These are phyloP conservation scores for Pyropia haitanensis DNA, from an alignment of 23 red algal species.

Conservation along the genomic window DNA sequence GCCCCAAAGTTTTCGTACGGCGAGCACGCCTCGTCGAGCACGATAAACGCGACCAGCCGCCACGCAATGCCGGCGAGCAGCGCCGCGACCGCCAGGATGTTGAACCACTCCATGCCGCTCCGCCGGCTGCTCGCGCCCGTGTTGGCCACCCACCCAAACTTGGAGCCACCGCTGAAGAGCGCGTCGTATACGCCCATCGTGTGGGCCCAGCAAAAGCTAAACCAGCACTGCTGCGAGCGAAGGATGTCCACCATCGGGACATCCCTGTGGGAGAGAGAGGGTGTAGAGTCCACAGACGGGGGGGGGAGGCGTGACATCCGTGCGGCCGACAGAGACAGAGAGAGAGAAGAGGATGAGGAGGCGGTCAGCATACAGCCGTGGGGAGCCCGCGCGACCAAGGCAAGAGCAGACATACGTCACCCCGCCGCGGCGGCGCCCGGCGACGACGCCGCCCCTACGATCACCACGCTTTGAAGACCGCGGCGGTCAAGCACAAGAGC, in stretches of 20 bases:
- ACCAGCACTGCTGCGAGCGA: conserved; percentile 60
- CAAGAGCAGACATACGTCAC: too few relatives aligned
- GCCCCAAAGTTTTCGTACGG: conserved; percentile 53
- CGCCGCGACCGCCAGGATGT: conserved; percentile 15
- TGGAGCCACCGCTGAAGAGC: conserved; percentile 11
- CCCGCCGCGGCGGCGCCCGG: too few relatives aligned
- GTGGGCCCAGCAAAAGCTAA: conserved; percentile 53
- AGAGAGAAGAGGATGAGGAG: too few relatives aligned
- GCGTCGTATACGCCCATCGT: conserved; percentile 51
- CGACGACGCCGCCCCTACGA: too few relatives aligned
- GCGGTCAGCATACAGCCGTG: too few relatives aligned
- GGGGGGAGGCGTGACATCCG: too few relatives aligned
- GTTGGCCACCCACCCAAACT: conserved; percentile 61
- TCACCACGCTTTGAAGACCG: too few relatives aligned
- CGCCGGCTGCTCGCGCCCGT: conserved; percentile 39
- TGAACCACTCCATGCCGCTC: conserved; percentile 71
- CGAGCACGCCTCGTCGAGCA: conserved; percentile 23
- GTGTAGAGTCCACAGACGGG: too few relatives aligned
- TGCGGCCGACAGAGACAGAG: too few relatives aligned
- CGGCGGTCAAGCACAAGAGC: too few relatives aligned
- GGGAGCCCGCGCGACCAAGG: too few relatives aligned
- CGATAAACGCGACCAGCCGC: conserved; percentile 24
- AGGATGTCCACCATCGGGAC: conserved; percentile 53
- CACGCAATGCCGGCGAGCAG: conserved; percentile 24
- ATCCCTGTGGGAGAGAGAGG: not conserved